Percentiles rank a stretch among this genome's conserved stretches.
These are phyloP conservation scores for Crepidotus variabilis DNA, from an alignment of 768 basidiomycete species.

Conservation along the genomic window DNA sequence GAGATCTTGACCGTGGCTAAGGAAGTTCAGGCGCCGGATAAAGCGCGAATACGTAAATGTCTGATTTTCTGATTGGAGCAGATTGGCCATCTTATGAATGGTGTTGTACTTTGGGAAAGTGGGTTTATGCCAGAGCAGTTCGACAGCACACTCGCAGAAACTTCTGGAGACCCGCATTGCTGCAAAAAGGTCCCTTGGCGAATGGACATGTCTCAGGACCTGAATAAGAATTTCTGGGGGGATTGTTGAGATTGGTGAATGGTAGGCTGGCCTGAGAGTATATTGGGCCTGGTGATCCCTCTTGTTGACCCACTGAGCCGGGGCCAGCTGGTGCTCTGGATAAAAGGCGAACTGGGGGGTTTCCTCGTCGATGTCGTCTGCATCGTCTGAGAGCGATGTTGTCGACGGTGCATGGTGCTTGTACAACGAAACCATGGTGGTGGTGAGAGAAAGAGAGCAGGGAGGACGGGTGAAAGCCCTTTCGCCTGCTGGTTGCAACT, in stretches of 20 bases:
- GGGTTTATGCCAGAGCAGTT: conserved; percentile 93
- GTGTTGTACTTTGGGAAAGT: conserved; percentile 64
- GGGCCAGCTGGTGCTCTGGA: conserved; percentile 46
- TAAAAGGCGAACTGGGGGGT: conserved; percentile 48
- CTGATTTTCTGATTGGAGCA: conserved; percentile 59
- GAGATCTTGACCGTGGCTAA: conserved; percentile 63
- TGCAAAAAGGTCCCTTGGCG: conserved; percentile 67
- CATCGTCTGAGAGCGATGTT: conserved; percentile 76
- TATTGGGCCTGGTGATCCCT: conserved; percentile 4
- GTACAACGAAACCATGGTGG: conserved; percentile 40
- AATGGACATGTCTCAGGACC: conserved; percentile 81
- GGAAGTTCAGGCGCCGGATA: conserved; percentile 89
- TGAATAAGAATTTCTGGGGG: conserved; percentile 93
- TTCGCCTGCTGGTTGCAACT: conserved; percentile 9
- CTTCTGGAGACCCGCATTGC: conserved; percentile 79
- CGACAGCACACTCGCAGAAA: conserved; percentile 96
- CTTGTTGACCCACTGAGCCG: conserved; percentile 60
- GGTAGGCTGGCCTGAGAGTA: conserved; percentile 23
- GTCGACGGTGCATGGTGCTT: conserved; percentile 65
- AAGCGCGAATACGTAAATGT: conserved; percentile 88
- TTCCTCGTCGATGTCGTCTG: conserved; percentile 52
- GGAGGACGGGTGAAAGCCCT: conserved; percentile 4
- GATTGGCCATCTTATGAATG: conserved; percentile 73
- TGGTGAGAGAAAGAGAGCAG: conserved; percentile 21
- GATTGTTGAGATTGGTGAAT: conserved; percentile 61